Conservation (phyloP, 768 basidiomycete genomes). For the Auricularia auricula-judae region DNA sequence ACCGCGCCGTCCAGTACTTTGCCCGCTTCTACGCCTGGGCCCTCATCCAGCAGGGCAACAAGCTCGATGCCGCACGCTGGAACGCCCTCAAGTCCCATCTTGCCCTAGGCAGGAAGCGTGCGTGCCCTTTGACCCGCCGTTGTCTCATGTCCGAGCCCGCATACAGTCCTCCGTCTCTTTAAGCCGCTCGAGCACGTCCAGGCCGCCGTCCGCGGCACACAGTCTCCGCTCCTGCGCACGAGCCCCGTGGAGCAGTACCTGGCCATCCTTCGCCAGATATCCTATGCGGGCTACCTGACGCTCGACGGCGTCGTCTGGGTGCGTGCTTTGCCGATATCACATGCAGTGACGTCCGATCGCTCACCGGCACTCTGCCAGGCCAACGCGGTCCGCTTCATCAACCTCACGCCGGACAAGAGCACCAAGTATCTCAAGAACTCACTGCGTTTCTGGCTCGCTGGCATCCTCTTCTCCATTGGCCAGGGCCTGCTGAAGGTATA, state of each 20-base stretch:
- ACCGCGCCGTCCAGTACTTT: slow-evolving; percentile 85
- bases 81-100: slow-evolving; percentile 79
- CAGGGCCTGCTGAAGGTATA: slow-evolving; percentile 58
- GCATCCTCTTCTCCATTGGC: slow-evolving; percentile 69
- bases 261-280: slow-evolving; percentile 71
- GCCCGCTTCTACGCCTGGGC: slow-evolving; percentile 84
- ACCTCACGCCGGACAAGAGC: slow-evolving; percentile 46
- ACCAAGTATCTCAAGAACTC: slow-evolving; percentile 51
- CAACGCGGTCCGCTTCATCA: slow-evolving; percentile 54
- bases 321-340: slow-evolving; percentile 15
- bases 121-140: slow-evolving; percentile 16
- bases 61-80: slow-evolving; percentile 64
- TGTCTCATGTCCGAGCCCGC: neutral
- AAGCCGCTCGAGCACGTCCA: slow-evolving; percentile 93
- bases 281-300: slow-evolving; percentile 79
- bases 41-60: slow-evolving; percentile 56
- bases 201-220: slow-evolving; percentile 64
- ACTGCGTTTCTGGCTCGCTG: slow-evolving; percentile 81
- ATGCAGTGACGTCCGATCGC: neutral
- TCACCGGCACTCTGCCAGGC: slow-evolving; percentile 32
- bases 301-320: slow-evolving; percentile 86
- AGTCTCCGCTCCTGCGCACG: slow-evolving; percentile 27
- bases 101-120: slow-evolving; percentile 77
- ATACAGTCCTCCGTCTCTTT: slow-evolving; percentile 78
- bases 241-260: slow-evolving; percentile 62